These are phyloP conservation scores for Tylopilus subfusipes DNA, from an alignment of 768 basidiomycete species.

Conservation along the genomic window DNA sequence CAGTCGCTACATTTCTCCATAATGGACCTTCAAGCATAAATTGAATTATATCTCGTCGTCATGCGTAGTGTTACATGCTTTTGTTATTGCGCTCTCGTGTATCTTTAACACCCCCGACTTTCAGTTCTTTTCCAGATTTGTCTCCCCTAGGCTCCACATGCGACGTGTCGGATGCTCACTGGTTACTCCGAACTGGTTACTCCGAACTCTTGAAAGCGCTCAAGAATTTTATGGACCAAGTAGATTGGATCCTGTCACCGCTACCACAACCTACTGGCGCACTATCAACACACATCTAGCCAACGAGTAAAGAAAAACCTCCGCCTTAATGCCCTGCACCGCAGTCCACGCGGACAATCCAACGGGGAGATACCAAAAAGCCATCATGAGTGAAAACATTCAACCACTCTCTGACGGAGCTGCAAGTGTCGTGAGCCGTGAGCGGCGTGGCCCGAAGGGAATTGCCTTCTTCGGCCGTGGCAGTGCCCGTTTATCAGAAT, in stretches of 20 bases:
- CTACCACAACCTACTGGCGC: conserved; percentile 7
- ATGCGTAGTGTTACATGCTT: conserved; percentile 11
- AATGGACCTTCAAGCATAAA: conserved; percentile 28
- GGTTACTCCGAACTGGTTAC: too few relatives aligned
- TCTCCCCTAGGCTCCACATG: not conserved
- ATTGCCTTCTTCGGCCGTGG: too few relatives aligned
- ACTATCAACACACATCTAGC: conserved; percentile 14
- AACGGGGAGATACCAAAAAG: conserved; percentile 10
- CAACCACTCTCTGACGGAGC: conserved; percentile 51
- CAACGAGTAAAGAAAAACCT: conserved; percentile 10
- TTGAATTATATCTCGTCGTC: conserved; percentile 15
- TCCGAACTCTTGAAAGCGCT: not conserved
- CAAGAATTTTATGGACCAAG: not conserved
- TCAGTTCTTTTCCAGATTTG: not conserved
- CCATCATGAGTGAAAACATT: conserved; percentile 17
- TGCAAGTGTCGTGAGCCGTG: conserved; percentile 45
- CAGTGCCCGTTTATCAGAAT: too few relatives aligned
- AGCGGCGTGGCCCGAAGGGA: not conserved
- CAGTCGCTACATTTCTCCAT: conserved; percentile 12
- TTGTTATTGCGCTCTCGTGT: conserved; percentile 23
- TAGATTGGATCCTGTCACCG: conserved; percentile 7
- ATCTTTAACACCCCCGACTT: conserved; percentile 17
- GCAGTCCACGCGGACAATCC: conserved; percentile 15
- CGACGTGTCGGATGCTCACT: too few relatives aligned
- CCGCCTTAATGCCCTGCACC: conserved; percentile 16